Base-by-base conservation (phyloP, 2,329 filamentous ascomycete species). In the Pestalotiopsis sp. region DNA sequence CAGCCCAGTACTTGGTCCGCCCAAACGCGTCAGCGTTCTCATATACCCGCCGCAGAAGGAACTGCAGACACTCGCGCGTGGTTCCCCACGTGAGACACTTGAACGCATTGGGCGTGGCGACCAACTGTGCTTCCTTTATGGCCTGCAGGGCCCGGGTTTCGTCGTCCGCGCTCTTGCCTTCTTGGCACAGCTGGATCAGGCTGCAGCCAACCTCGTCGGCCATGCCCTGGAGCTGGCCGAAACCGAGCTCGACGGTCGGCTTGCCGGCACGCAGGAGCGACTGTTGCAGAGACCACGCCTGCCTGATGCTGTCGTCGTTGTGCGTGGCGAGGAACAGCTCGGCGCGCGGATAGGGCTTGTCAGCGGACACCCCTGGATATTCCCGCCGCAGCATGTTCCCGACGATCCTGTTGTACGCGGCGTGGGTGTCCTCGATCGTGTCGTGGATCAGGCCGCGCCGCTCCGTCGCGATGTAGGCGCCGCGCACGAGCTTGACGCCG, bases 301-400 rank as follows among this genome's bases (percentile, higher is more conserved):
- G 17, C 6, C 25, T 25, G 62, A 39, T 39, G 38, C 62, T 64
- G 38, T 3, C 25, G 12, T 36, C 62, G 17, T 64, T 64, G 38
- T 64, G 62, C 9, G 62, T 64, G 12, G 62, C 62, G 20, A 64
- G 62, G 39, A 64, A 64, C 13, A 64, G 27, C 17, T 36, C 62
- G 13, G 62, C 27, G 23, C 38, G 20, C 11, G 62, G 62, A 12
- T 38, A 64, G 2, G 14, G 27, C 59, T 64, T 27, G 41, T 23
- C 4, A 3, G 7, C 2, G 7, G 25, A 4, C 20, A 45, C 20
- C 12, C 20, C 39, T 2, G 62, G 62, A 4, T 38, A 27, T 20
- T 56, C 38, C 38, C 27, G 62, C 17, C 25, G 38, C 7, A 64
- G 20, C 9, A 64, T 49, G 38, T 17, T 64, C 17, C 49, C 25